Percentiles rank a stretch among this genome's conserved stretches.
Conservation (phyloP, 768 basidiomycete genomes). For the Panus rudis region DNA sequence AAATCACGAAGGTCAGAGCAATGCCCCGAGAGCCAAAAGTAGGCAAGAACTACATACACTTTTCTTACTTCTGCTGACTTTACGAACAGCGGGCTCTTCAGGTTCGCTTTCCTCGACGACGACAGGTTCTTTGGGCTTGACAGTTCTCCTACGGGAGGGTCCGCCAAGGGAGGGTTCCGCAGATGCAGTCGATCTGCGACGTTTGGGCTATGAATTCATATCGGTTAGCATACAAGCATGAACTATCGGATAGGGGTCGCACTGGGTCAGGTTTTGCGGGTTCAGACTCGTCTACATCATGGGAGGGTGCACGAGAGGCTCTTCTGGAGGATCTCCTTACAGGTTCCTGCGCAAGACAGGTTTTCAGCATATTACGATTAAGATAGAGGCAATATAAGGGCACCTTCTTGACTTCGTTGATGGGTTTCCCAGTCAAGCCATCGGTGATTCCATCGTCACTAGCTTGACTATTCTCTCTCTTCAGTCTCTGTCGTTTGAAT, state of each 20-base stretch:
- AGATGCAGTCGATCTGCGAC: conserved; percentile 72
- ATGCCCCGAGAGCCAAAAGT: conserved; percentile 3
- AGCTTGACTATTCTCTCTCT: conserved; percentile 61
- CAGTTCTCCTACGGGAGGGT: conserved; percentile 28
- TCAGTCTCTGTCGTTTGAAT: conserved; percentile 56
- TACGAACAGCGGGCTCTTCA: conserved; percentile 55
- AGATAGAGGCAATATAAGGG: conserved; percentile 6
- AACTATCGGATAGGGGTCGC: no score
- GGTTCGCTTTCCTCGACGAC: conserved; percentile 73
- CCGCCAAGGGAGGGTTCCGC: conserved; percentile 65
- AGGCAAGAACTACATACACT: conserved; percentile 30
- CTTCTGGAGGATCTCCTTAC: conserved; percentile 55
- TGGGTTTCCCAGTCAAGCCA: conserved; percentile 70
- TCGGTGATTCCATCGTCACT: conserved; percentile 82
- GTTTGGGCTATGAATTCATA: conserved; percentile 50
- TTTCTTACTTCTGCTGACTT: conserved; percentile 56
- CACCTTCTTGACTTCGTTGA: conserved; percentile 45
- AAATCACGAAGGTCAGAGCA: conserved; percentile 5
- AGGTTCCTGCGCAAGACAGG: conserved; percentile 19
- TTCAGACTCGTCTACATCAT: conserved; percentile 32
- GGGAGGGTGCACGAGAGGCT: conserved; percentile 48
- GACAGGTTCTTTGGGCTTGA: conserved; percentile 33
- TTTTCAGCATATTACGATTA: conserved; percentile 9
- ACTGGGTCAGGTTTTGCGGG: conserved; percentile 47
- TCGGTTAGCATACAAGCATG: conserved; percentile 4